Evolutionary conservation across 2,329 filamentous ascomycete genomes (phyloP), one percentile per base, ranked within the genome.

Genomic region (Fusarium temperatum): DNA sequence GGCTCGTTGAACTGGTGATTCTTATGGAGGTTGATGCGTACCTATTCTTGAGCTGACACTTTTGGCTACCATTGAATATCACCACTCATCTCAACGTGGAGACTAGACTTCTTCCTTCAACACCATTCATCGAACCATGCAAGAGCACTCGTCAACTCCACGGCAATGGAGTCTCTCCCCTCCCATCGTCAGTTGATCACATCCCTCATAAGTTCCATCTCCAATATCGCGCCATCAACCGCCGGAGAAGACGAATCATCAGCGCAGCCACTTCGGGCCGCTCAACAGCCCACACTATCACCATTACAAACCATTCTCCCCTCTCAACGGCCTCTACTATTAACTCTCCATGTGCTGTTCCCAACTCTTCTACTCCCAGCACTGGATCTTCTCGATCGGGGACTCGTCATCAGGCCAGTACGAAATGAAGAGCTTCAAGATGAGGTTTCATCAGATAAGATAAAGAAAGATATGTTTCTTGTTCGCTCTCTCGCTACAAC

Each of bases 281-380:
- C 72, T 71, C 66, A 70, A 67, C 57, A 60, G 66, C 56, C 75
- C 35, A 47, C 74, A 44, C 28, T 76, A n/a, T 66, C 66, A 15
- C 69, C 75, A 42, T 57, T 68, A 53, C 66, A 74, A 36, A 45
- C 63, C 56, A 69, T 78, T 28, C 70, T 72, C 45, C 60, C 60
- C 22, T 74, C 82, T n/a, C 81, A 85, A 66, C 84, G 86, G 3
- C 86, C 89, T 55, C 83, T 93, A 22, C 85, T 98, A n/a, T 85
- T 94, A 3, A 94, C 94, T 1, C 88, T 98, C 1, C 95, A 98
- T 83, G 93, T 94, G 39, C 84, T 98, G 20, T 97, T 97, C 78
- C 95, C 95, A 0, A 89, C 90, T 72, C 89, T 94, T 61, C 84
- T 98, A 5, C 90, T 98, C 2, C 93, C 94, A 6, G 94, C 96